A percentile compares a stretch with the other conserved stretches of the same genome.
Conservation (phyloP, 495 filamentous ascomycete species). For the Neurospora terricola region DNA sequence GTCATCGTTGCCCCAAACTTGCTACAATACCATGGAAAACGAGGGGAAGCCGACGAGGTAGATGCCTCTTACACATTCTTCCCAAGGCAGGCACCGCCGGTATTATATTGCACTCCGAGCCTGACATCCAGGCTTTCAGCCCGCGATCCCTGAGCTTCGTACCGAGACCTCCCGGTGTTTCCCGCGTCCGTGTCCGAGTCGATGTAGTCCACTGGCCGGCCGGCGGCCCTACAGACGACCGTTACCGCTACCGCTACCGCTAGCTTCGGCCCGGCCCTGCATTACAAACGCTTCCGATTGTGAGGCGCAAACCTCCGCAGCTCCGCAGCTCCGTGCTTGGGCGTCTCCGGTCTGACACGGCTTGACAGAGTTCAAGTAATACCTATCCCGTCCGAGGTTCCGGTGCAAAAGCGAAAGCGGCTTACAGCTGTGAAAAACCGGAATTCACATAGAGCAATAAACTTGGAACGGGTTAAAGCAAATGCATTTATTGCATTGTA, state of each 20-base stretch:
- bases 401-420: not conserved
- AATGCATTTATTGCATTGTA: not conserved
- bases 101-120: not conserved
- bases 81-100: not conserved
- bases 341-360: not conserved
- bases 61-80: not conserved
- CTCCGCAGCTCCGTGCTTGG: not conserved
- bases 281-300: not conserved
- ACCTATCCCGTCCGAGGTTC: not conserved
- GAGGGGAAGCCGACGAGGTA: not conserved
- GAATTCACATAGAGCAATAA: not conserved
- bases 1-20: not conserved
- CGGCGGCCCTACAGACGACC: not conserved
- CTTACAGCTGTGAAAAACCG: not conserved
- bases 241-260: not conserved
- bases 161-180: not conserved
- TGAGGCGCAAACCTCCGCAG: not conserved
- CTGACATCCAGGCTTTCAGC: not conserved
- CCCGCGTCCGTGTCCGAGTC: not conserved
- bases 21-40: not conserved
- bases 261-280: not conserved
- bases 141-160: not conserved
- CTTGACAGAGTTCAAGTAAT: not conserved
- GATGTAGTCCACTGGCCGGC: not conserved
- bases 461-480: not conserved